Evolutionary conservation across 192 early-diverging fungal genomes (phyloP), one percentile per base, ranked within the genome.

Genomic region (Geranomyces michiganensis): DNA sequence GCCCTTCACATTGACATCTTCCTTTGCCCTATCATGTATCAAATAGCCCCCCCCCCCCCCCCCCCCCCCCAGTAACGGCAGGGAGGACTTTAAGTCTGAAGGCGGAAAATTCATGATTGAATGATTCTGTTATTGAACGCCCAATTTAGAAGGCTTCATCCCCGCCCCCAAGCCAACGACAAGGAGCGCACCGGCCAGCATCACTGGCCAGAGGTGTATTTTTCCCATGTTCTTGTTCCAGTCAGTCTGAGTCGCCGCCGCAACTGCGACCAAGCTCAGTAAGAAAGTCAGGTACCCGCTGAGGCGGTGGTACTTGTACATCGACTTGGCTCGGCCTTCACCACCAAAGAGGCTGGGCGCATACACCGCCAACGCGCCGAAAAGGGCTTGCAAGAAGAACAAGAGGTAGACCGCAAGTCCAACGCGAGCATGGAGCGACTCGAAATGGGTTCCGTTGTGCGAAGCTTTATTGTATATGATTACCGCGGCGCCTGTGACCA

Each of bases 281-380:
- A 55, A n/a, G 51, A 55, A 55, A 4, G 51, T 55, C 21, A 55
- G 51, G 51, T 55, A 55, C 51, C 51, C 51, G 51, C 51, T 55
- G 51, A 55, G 19, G 26, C 51, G 51, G 51, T 55, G 51, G 14
- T 55, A 55, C 51, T 55, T 55, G 51, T 55, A 55, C 51, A 55
- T 24, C 8, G 51, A 4, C 51, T 55, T 55, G 15, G 51, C 51
- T n/a, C 26, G 19, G 51, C 26, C 51, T 27, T 24, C 51, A 27
- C 51, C 51, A 55, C 51, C 51, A 27, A 55, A 55, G 7, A 55
- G 21, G 14, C 51, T 27, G 26, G 51, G 51, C 21, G 51, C 51
- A 15, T 55, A 55, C 21, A 55, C 19, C 19, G 51, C 51, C 21
- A 55, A 27, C 21, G 51, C 51, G 51, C 51, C 51, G 51, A 55